Conservation (phyloP, 257 asterid species). For the Nicotiana knightiana region DNA sequence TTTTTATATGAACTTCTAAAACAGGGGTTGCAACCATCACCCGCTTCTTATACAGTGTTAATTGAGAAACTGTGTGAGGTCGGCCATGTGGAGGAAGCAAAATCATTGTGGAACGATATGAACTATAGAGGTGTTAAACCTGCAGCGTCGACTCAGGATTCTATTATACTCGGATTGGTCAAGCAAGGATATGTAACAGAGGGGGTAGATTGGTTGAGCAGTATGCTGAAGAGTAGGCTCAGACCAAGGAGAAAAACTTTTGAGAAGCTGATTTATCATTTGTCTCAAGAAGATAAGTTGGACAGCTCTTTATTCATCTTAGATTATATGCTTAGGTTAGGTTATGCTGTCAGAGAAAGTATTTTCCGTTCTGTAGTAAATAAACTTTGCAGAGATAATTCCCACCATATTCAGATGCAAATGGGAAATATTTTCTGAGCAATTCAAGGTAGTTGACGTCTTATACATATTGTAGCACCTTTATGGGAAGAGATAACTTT, state of each 20-base stretch:
- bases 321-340: slow-evolving; percentile 45
- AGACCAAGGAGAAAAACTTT: slow-evolving; percentile 45
- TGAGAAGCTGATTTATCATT: slow-evolving; percentile 36
- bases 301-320: slow-evolving; percentile 39
- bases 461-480: background rate
- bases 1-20: slow-evolving; percentile 37
- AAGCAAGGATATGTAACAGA: slow-evolving; percentile 38
- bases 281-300: slow-evolving; percentile 34
- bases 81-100: slow-evolving; percentile 49
- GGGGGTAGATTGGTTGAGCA: slow-evolving; percentile 39
- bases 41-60: slow-evolving; percentile 33
- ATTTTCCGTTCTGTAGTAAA: slow-evolving; percentile 31
- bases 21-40: slow-evolving; percentile 42
- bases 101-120: slow-evolving; percentile 51
- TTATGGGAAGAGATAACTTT: background rate
- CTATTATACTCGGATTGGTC: slow-evolving; percentile 40
- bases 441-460: background rate
- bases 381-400: slow-evolving; percentile 40
- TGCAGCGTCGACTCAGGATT: slow-evolving; percentile 23
- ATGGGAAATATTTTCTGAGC: slow-evolving; percentile 20
- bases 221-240: slow-evolving; percentile 34
- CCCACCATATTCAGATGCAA: slow-evolving; percentile 14
- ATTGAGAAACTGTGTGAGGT: slow-evolving; percentile 38
- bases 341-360: slow-evolving; percentile 28
- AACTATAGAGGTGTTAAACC: slow-evolving; percentile 40